Conservation (phyloP, 495 filamentous ascomycete genomes). For the Entonaema liquescens region DNA sequence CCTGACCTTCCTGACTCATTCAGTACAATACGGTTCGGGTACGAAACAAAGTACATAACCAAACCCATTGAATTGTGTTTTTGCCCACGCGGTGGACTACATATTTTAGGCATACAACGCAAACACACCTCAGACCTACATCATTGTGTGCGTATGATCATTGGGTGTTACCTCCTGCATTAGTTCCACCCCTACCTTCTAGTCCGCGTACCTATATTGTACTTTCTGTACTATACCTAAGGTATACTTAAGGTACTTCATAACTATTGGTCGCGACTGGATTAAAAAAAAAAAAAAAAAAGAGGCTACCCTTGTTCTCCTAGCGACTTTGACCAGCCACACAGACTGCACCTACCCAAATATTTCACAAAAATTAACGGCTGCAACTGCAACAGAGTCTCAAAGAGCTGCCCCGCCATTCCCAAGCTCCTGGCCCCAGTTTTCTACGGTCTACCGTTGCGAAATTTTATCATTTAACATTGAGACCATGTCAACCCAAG, state of each 20-base stretch:
- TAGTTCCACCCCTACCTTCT: conserved; percentile 32
- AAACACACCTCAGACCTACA: conserved; percentile 22
- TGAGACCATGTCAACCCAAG: conserved; percentile 53
- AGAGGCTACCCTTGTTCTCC: conserved; percentile 18
- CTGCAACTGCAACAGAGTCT: conserved; percentile 27
- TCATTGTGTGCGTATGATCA: conserved; percentile 29
- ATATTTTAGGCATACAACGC: conserved; percentile 19
- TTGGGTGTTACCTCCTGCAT: conserved; percentile 41
- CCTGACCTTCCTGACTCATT: conserved; percentile 18
- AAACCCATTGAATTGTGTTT: not conserved
- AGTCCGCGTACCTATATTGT: conserved; percentile 20
- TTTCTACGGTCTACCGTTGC: conserved; percentile 32
- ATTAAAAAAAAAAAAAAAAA: too few relatives aligned
- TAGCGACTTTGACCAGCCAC: conserved; percentile 26
- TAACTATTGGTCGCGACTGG: conserved; percentile 25
- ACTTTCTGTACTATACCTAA: conserved; percentile 18
- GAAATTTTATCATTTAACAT: conserved; percentile 43
- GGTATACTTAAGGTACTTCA: not conserved
- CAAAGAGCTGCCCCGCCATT: conserved; percentile 40
- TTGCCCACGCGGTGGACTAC: conserved; percentile 19
- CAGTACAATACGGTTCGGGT: not conserved
- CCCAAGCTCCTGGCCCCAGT: conserved; percentile 41
- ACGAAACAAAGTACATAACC: not conserved
- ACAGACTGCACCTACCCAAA: conserved; percentile 10
- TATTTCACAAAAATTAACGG: conserved; percentile 10